These are phyloP conservation scores for Monilinia laxa DNA, from an alignment of 2,329 filamentous ascomycete species.

Conservation along the genomic window DNA sequence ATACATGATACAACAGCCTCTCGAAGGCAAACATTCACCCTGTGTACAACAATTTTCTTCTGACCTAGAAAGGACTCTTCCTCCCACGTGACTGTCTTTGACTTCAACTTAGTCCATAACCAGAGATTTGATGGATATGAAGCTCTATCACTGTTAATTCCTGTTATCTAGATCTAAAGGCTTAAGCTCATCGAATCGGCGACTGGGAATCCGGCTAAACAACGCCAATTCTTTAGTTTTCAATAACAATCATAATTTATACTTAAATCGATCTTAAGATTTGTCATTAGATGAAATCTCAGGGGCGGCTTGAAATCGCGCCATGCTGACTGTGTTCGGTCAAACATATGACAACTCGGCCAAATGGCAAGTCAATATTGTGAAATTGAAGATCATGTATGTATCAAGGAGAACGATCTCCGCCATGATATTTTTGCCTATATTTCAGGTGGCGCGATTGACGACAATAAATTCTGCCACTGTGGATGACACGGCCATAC, in stretches of 20 bases:
- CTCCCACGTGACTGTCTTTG: neutral
- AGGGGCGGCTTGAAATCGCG: slow-evolving; percentile 2
- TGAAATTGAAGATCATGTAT: neutral
- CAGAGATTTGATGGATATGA: neutral
- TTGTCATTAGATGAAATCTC: slow-evolving; percentile 3
- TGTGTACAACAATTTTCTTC: neutral
- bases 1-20: neutral
- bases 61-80: neutral
- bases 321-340: slow-evolving; percentile 3
- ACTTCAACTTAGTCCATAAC: neutral
- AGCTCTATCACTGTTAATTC: neutral
- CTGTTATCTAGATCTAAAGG: neutral
- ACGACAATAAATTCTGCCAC: neutral
- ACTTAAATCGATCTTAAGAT: slow-evolving; percentile 3
- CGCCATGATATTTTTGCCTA: neutral
- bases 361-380: neutral
- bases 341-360: neutral
- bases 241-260: neutral
- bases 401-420: neutral
- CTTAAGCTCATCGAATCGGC: neutral
- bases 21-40: neutral
- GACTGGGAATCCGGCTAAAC: neutral
- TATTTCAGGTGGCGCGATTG: neutral
- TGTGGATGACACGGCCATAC: neutral
- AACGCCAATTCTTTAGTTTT: neutral